Evolutionary conservation across 306 rosid species (phyloP), one percentile per base, ranked within the genome.

Genomic region (Lithocarpus polystachyus): DNA sequence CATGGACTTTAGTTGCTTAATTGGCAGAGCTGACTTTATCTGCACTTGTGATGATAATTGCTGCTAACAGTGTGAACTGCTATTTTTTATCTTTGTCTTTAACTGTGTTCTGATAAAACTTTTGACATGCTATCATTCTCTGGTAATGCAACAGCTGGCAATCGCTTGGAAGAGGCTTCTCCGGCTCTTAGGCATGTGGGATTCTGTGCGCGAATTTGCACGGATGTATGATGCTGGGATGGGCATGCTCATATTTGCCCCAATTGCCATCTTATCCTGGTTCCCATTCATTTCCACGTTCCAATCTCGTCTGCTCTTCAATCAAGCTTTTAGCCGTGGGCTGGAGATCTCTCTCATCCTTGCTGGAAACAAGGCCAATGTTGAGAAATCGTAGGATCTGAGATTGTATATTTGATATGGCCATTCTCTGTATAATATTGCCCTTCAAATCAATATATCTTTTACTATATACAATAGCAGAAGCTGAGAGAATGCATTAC

Each of bases 301-400:
- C 87, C 99, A 92, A 82, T 95, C 99, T 71, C 98, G 99, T 56
- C 97, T 95, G 75, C 94, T 95, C 76, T 95, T 91, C 64, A 95
- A 95, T 82, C 99, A 95, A 91, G 99, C 99, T 40, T 95, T 93
- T 77, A 95, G 98, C 75, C 99, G 99, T 40, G 99, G 99, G 53
- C 87, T 95, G 83, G 98, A 95, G 83, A 95, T 95, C 79, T 95
- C 99, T 2, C 81, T 95, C 87, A 95, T 95, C 87, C 99, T 95
- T 70, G 90, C 99, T 31, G 99, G 99, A 82, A 95, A 93, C 84
- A 95, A 93, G 80, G 96, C 99, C 51, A 95, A 95, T 56, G 93
- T 95, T 67, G 93, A 93, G 29, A 12, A 76, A 64, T 91, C 82
- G 70, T 37, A 40, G 45, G 45, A 40, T 40, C 45, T 1, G 73